Evolutionary conservation across 139 green algal species (phyloP).

Genomic region (Raphidocelis subcapitata): DNA sequence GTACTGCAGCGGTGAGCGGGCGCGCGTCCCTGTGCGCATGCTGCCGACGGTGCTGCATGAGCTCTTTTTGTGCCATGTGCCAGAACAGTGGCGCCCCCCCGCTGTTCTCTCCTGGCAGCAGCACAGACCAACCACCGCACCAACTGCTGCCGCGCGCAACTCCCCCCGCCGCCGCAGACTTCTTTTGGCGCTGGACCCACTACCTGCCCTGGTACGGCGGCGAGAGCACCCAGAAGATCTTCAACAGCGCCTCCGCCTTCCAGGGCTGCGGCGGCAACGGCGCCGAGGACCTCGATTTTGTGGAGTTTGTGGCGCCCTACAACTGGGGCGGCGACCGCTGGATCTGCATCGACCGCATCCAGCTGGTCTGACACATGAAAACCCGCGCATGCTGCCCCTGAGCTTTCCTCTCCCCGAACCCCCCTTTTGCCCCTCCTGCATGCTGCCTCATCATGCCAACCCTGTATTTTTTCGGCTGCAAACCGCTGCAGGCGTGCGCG

Average conservation of each 20-base stretch:
- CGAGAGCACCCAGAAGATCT: conserved; percentile 11
- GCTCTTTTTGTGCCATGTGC: no score
- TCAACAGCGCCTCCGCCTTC: neutral
- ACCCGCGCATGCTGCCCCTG: neutral
- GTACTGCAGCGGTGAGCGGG: no score
- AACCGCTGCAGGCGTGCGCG: no score
- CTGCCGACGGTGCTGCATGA: no score
- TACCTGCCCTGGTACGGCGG: conserved; percentile 27
- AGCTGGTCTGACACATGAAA: neutral
- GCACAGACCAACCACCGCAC: neutral
- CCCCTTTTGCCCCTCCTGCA: neutral
- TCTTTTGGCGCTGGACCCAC: conserved; percentile 23
- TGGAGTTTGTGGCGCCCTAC: conserved; percentile 18
- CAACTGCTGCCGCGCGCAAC: neutral
- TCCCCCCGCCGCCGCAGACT: conserved; percentile 4
- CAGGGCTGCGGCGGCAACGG: conserved; percentile 39
- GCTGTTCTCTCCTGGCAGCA: no score
- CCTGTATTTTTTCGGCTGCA: no score
- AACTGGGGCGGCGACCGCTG: conserved; percentile 18
- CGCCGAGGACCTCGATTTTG: conserved; percentile 31
- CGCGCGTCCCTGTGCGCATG: no score
- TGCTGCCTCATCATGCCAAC: no score
- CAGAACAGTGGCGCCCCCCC: no score
- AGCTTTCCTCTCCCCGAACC: neutral
- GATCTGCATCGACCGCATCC: no score